A percentile compares a stretch with the other conserved stretches of the same genome.
phyloP scores from a whole-genome alignment of 2,329 filamentous ascomycete species.

The Knoxdaviesia proteae region DNA sequence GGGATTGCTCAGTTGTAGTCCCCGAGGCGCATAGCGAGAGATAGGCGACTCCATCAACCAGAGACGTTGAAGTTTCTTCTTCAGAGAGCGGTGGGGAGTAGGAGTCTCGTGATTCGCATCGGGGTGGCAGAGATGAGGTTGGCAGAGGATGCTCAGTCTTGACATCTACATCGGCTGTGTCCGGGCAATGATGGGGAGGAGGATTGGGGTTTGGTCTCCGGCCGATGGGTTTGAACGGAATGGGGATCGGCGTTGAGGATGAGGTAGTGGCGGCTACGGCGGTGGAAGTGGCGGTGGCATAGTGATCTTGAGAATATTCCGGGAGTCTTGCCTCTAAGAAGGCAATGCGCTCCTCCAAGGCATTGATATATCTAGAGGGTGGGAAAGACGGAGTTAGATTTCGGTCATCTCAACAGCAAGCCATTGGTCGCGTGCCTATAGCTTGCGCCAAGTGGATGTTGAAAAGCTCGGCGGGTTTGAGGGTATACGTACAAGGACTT shows the following conservation, averaged over 20 bases:
- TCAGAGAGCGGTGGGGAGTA: slow-evolving; percentile 1
- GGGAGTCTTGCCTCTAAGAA: slow-evolving; percentile 10
- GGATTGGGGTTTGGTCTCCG: neutral
- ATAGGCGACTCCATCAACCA: slow-evolving; percentile 10
- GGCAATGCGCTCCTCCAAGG: slow-evolving; percentile 10
- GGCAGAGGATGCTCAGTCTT: no score
- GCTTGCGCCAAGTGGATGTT: no score
- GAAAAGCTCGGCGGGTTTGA: no score
- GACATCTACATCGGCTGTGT: no score
- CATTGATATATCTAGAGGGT: slow-evolving; percentile 8
- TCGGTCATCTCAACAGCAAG: no score
- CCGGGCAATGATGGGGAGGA: no score
- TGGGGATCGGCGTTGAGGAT: neutral
- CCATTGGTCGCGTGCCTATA: no score
- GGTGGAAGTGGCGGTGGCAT: neutral
- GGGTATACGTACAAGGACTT: slow-evolving; percentile 7
- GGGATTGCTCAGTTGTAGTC: slow-evolving; percentile 6
- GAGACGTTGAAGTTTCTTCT: slow-evolving; percentile 5
- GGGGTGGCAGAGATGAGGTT: no score
- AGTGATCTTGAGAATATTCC: slow-evolving; percentile 10
- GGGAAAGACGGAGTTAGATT: neutral
- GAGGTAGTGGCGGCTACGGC: neutral
- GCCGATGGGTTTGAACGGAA: neutral
- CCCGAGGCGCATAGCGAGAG: slow-evolving; percentile 9
- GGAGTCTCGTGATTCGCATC: no score